These are phyloP conservation scores for Letharia lupina DNA, from an alignment of 495 filamentous ascomycete genomes.

Conservation along the genomic window DNA sequence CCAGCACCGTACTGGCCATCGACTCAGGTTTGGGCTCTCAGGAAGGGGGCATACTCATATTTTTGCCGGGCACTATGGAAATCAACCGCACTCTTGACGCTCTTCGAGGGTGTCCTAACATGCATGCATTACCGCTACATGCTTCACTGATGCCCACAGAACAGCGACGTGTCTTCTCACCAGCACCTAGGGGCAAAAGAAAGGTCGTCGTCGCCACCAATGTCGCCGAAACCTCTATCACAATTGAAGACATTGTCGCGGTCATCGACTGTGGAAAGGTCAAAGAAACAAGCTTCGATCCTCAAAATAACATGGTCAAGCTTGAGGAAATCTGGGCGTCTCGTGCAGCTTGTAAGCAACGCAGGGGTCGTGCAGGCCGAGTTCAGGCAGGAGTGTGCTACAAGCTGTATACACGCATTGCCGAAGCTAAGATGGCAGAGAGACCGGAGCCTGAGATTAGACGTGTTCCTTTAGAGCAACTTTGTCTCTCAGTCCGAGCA, in stretches of 20 bases:
- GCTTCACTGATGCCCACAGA: slow-evolving; percentile 82
- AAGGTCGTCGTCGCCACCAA: slow-evolving; percentile 95
- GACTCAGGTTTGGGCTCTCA: slow-evolving; percentile 61
- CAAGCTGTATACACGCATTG: slow-evolving; percentile 83
- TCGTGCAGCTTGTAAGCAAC: slow-evolving; percentile 87
- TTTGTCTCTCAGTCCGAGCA: slow-evolving; percentile 86
- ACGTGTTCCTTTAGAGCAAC: slow-evolving; percentile 84
- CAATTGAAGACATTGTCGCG: slow-evolving; percentile 92
- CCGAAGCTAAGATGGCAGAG: slow-evolving; percentile 79
- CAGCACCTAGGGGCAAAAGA: slow-evolving; percentile 65
- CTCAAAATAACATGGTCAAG: slow-evolving; percentile 86
- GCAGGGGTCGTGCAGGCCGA: slow-evolving; percentile 89
- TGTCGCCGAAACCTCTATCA: slow-evolving; percentile 96
- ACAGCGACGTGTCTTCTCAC: slow-evolving; percentile 76
- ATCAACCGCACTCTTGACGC: slow-evolving; percentile 73
- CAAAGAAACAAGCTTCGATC: slow-evolving; percentile 92
- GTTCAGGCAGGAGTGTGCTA: slow-evolving; percentile 88
- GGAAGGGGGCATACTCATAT: slow-evolving; percentile 84
- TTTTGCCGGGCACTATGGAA: slow-evolving; percentile 77
- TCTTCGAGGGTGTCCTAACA: slow-evolving; percentile 57
- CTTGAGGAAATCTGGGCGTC: slow-evolving; percentile 95
- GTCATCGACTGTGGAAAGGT: slow-evolving; percentile 93
- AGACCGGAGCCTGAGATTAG: slow-evolving; percentile 90
- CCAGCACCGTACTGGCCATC: slow-evolving; percentile 67
- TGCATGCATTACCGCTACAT: slow-evolving; percentile 81